Conservation (phyloP, 2,329 filamentous ascomycete species). For the Trichoderma simmonsii region DNA sequence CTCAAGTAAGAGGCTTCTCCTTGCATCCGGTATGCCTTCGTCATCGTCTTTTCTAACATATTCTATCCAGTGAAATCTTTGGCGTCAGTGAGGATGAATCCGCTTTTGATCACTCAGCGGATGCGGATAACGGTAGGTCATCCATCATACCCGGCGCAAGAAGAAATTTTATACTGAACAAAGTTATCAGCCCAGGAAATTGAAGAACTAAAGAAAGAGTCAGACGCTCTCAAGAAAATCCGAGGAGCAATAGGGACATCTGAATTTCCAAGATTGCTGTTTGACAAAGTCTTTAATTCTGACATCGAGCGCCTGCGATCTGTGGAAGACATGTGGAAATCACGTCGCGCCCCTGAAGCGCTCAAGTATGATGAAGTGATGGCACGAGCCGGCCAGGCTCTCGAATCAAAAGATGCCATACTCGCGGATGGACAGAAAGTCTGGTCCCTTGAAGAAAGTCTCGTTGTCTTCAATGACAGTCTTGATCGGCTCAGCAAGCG, state of each 20-base stretch:
- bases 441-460: conserved; percentile 82
- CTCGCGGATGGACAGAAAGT: conserved; percentile 66
- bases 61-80: conserved; percentile 65
- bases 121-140: conserved; percentile 71
- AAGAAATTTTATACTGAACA: background rate
- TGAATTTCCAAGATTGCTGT: conserved; percentile 75
- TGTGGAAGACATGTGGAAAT: conserved; percentile 97
- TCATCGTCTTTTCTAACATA: background rate
- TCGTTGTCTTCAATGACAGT: conserved; percentile 83
- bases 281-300: conserved; percentile 86
- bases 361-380: conserved; percentile 65
- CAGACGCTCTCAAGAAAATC: conserved; percentile 78
- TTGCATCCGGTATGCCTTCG: background rate
- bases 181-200: conserved; percentile 67
- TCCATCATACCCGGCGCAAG: background rate
- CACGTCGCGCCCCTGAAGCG: conserved; percentile 67
- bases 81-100: conserved; percentile 85
- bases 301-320: conserved; percentile 79
- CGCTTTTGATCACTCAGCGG: conserved; percentile 73
- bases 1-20: conserved; percentile 57
- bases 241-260: conserved; percentile 74
- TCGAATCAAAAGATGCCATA: conserved; percentile 53
- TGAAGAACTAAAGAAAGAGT: conserved; percentile 78
- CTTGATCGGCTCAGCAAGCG: conserved; percentile 73
- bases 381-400: conserved; percentile 46